Percentiles rank a stretch among this genome's conserved stretches.
Conservation (phyloP, 495 filamentous ascomycete species). For the Penicillium steckii region DNA sequence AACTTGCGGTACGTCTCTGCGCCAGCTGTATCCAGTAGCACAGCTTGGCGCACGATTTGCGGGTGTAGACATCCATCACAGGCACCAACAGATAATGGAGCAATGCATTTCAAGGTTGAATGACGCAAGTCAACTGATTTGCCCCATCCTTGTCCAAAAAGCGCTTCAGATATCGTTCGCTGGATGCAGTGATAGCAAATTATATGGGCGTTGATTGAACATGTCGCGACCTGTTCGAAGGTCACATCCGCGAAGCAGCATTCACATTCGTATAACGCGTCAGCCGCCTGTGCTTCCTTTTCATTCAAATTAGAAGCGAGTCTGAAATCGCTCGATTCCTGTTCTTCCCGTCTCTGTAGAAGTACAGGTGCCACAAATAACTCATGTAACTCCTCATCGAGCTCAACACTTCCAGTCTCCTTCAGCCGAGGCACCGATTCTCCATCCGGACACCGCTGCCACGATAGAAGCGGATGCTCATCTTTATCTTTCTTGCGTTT, state of each 20-base stretch:
- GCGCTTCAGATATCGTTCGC: conserved; percentile 72
- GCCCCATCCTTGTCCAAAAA: conserved; percentile 91
- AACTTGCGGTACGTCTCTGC: conserved; percentile 67
- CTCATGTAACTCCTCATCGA: conserved; percentile 75
- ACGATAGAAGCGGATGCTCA: conserved; percentile 62
- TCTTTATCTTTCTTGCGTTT: conserved; percentile 60
- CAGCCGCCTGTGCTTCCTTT: conserved; percentile 66
- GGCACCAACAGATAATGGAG: conserved; percentile 58
- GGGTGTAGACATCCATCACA: conserved; percentile 73
- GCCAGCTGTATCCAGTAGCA: conserved; percentile 65
- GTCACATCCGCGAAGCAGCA: conserved; percentile 80
- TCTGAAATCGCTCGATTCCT: conserved; percentile 58
- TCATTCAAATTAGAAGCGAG: conserved; percentile 70
- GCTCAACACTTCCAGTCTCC: conserved; percentile 70
- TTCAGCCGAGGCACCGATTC: conserved; percentile 59
- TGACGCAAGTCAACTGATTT: conserved; percentile 69
- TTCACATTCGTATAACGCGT: conserved; percentile 80
- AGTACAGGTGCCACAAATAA: conserved; percentile 65
- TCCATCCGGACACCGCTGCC: conserved; percentile 52
- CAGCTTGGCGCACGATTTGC: conserved; percentile 66
- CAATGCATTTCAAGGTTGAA: conserved; percentile 76
- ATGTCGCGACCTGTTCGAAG: conserved; percentile 81
- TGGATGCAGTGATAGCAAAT: conserved; percentile 85
- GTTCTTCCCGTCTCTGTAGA: conserved; percentile 50
- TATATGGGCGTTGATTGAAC: conserved; percentile 68